Base-by-base conservation (phyloP, 495 filamentous ascomycete species). In the Elaphomyces granulatus region DNA sequence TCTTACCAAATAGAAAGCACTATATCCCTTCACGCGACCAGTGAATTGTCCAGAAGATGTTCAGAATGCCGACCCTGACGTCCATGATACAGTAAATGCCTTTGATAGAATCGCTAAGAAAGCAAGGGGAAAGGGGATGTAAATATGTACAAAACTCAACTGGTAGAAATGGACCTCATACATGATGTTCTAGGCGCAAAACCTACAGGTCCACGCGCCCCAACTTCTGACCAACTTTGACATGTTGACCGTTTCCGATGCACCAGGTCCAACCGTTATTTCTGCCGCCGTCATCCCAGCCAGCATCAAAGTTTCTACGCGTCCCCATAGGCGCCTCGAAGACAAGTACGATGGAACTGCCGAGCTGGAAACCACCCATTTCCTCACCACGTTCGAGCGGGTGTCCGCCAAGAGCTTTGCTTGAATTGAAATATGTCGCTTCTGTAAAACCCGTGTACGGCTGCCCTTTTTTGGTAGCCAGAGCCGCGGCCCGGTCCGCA, bases 301-400 rank as follows among this genome's bases (percentile, higher is more conserved):
- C 80, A 51, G 71, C 74, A 58, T 81, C 78, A 36, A 78, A 72
- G 37, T 75, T 82, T 39, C 70, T 67, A 23, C 71, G 56, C 30
- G 59, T 58, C 4, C 75, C 73, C 44, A 77, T 77, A 0, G 90
- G 90, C 28, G 88, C 90, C 58, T 99, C 90, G 63, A 99, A 99
- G 3, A 96, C 87, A 21, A 99, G 65, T 26, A 99, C 90, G 43
- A 99, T 80, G 0, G 88, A 87, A 54, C 87, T 95, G 16, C 90
- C 90, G 15, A 99, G 68, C 64, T 90, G 86, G 60, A 99, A 99
- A 0, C 90, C 90, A 17, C 90, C 90, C 84, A 99, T 95, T 59
- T 99, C 92, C 45, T 92, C 87, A 17, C 90, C 90, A 30, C 85
- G 71, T 34, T 77, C 68, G 42, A 96, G 59, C 8, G 90, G 79